Evolutionary conservation across 1,284 basidiomycete genomes (phyloP).

Genomic region (Pseudozyma pruni): DNA sequence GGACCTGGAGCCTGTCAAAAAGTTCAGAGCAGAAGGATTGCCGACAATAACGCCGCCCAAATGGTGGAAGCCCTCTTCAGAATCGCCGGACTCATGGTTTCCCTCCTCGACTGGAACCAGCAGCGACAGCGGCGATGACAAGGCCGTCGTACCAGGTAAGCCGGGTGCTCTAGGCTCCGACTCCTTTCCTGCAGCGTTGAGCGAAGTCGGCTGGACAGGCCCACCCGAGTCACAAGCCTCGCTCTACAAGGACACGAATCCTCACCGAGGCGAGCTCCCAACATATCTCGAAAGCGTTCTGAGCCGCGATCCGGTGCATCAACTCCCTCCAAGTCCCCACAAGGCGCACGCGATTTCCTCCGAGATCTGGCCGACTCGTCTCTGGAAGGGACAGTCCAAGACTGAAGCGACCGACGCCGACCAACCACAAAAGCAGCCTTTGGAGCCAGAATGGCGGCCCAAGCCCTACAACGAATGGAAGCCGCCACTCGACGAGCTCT

Average conservation of each 20-base stretch:
- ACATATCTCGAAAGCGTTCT: slow-evolving; percentile 33
- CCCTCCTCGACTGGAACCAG: slow-evolving; percentile 3
- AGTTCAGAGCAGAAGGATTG: slow-evolving; percentile 27
- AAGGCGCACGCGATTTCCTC: slow-evolving; percentile 39
- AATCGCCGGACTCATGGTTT: slow-evolving; percentile 30
- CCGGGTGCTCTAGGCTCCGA: slow-evolving; percentile 23
- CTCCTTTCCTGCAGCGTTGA: slow-evolving; percentile 31
- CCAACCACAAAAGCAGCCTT: slow-evolving; percentile 42
- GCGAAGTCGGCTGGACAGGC: slow-evolving; percentile 10
- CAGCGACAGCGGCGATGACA: not conserved
- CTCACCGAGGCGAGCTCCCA: slow-evolving; percentile 55
- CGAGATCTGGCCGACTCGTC: slow-evolving; percentile 27
- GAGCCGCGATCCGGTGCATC: slow-evolving; percentile 36
- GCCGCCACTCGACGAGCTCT: slow-evolving; percentile 52
- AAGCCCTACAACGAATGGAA: slow-evolving; percentile 53
- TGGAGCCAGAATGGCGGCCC: slow-evolving; percentile 53
- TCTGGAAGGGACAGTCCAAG: slow-evolving; percentile 54
- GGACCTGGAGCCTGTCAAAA: slow-evolving; percentile 44
- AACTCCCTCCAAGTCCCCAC: slow-evolving; percentile 40
- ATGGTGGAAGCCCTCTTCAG: slow-evolving; percentile 17
- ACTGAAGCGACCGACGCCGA: slow-evolving; percentile 52
- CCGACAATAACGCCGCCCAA: slow-evolving; percentile 24
- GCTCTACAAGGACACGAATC: slow-evolving; percentile 46
- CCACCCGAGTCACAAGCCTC: slow-evolving; percentile 12
- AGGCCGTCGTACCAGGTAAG: not conserved